Evolutionary conservation across 73 alveolate species (phyloP), one percentile per base, ranked within the genome.

Genomic region (Strombidium stylifer): DNA sequence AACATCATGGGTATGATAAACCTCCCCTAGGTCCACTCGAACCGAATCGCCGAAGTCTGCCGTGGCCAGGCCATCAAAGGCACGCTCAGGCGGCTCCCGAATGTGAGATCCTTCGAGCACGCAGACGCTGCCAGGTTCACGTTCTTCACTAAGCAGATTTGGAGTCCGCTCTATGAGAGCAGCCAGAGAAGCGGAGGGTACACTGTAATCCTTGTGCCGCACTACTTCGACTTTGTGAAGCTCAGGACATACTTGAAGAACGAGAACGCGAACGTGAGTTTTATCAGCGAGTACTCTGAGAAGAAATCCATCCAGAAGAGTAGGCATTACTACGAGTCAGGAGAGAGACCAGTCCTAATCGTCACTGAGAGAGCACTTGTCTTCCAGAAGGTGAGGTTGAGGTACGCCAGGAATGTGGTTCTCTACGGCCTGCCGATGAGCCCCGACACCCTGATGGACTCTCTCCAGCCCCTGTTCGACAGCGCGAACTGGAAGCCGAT

Each of bases 311-410:
- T 90, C 77, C 91, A 84, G 64, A 84, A 93, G 54, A 73, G 67
- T 42, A 65, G 93, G 62, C 74, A 81, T 50, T 74, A 55, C 69
- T 90, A 66, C 58, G 97, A 85, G 64, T 74, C 78, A 39, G 91
- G 89, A 21, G 79, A 66, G 53, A 69, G 58, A 56, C 86, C 84
- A 84, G 60, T 90, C 68, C 72, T 90, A 42, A 67, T 85, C 79
- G 68, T 85, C 53, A 71, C 91, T 53, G 97, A 90, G 84, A 84
- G 97, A 69, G 97, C 92, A n/a, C 80, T 85, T 45, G 75, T 85
- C 55, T 90, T 81, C 69, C 81, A 85, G 34, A 84, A 84, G 50
- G 70, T 90, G 19, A 80, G 81, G 54, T 69, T 90, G 35, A 73
- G 85, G 62, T 90, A 75, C 57, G 95, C 91, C 21, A 84, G 84